A percentile compares a stretch with the other conserved stretches of the same genome.
Conservation (phyloP, 306 rosid species). For the Erythrophleum fordii region DNA sequence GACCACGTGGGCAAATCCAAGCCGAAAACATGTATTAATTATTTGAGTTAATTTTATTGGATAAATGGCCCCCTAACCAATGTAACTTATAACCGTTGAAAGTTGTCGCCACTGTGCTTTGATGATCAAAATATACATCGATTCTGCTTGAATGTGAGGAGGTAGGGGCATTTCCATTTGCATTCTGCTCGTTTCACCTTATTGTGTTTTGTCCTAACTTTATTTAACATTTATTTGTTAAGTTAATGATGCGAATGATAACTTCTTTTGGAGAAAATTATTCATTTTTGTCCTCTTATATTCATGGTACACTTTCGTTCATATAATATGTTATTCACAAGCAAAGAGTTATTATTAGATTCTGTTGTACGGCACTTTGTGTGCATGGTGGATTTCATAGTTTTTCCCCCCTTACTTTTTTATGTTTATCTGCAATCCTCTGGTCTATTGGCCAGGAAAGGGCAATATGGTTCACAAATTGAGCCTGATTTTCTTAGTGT, state of each 20-base stretch:
- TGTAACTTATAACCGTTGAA: neutral
- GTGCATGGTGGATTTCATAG: neutral
- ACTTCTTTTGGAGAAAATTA: slow-evolving; percentile 31
- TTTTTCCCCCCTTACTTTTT: too few species aligned
- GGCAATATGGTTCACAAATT: neutral
- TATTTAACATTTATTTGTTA: slow-evolving; percentile 30
- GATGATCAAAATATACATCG: neutral
- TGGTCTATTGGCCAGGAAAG: neutral
- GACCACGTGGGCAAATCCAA: neutral
- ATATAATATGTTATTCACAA: slow-evolving; percentile 1
- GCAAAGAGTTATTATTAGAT: neutral
- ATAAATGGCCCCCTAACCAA: neutral
- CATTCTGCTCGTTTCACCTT: slow-evolving; percentile 23
- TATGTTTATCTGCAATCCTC: neutral
- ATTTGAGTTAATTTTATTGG: neutral
- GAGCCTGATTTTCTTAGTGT: neutral
- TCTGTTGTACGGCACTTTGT: neutral
- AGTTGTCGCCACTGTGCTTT: neutral
- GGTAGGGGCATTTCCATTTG: slow-evolving; percentile 24
- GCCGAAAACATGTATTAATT: neutral
- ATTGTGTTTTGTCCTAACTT: slow-evolving; percentile 41
- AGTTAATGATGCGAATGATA: slow-evolving; percentile 22
- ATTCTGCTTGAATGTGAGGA: slow-evolving; percentile 32
- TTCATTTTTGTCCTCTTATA: slow-evolving; percentile 20
- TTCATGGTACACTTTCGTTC: slow-evolving; percentile 11